Evolutionary conservation across 257 asterid genomes (phyloP), one percentile per base, ranked within the genome.

Genomic region (Rubia yunnanensis): DNA sequence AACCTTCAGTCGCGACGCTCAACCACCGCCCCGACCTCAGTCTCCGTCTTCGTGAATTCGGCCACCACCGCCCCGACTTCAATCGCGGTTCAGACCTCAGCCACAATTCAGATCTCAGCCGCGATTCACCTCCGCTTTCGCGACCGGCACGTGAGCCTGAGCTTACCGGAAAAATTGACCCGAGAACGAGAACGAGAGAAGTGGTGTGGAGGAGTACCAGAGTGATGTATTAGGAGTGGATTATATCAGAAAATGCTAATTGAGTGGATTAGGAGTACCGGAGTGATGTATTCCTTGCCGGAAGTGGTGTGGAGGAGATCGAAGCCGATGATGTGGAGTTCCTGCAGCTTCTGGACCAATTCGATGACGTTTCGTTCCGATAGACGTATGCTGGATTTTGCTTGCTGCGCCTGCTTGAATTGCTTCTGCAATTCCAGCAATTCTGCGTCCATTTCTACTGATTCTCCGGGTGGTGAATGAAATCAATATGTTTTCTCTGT

Each of bases 211-310:
- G n/a, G n/a, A n/a, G n/a, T n/a, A n/a, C n/a, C n/a, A n/a, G n/a
- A n/a, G n/a, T n/a, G n/a, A n/a, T n/a, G n/a, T n/a, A n/a, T n/a
- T n/a, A n/a, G n/a, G n/a, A n/a, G n/a, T n/a, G n/a, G n/a, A n/a
- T n/a, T n/a, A n/a, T n/a, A n/a, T n/a, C 44, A 38, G 44, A 38
- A 2, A 41, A 14, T n/a, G 7, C 20, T 14, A 31, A 59, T 17
- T 59, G 7, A 27, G 44, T 59, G 44, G 41, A 30, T 0, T 27
- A 38, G 60, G 15, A 24, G 59, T 73, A 86, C 99, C 34, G 88
- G 96, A 48, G 99, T 94, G 83, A 94, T 94, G 87, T 84, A 94
- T 72, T 90, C 96, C 79, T 94, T 94, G 70, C 96, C 99, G 75
- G 97, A 79, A 63, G 79, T 67, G 56, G 99, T 94, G 76, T 94